Conservation (phyloP, 2,329 filamentous ascomycete genomes). For the Rhinocladiella mackenziei region DNA sequence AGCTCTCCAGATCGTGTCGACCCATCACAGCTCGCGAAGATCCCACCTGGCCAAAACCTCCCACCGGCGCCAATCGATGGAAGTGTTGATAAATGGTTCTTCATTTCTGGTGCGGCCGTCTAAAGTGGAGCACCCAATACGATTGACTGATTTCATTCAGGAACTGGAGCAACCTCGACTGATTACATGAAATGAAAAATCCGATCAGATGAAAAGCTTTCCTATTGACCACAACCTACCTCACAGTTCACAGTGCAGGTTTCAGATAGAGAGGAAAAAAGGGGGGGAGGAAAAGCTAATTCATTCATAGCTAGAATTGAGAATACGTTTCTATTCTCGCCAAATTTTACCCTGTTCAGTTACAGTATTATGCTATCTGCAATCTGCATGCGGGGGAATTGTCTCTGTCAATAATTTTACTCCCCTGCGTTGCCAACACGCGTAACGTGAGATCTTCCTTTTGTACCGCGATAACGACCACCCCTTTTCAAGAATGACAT, state of each 20-base stretch:
- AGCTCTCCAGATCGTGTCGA: conserved; percentile 70
- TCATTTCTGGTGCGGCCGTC: conserved; percentile 93
- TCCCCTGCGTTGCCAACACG: conserved; percentile 3
- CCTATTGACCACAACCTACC: too few relatives aligned
- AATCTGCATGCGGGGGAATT: too few relatives aligned
- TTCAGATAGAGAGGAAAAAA: conserved; percentile 13
- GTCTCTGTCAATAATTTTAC: conserved; percentile 3
- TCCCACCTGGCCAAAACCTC: conserved; percentile 76
- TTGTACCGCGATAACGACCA: not conserved
- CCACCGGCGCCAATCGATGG: conserved; percentile 83
- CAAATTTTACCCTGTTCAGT: too few relatives aligned
- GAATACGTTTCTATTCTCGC: not conserved
- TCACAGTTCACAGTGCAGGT: too few relatives aligned
- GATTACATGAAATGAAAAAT: conserved; percentile 25
- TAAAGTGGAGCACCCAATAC: conserved; percentile 42
- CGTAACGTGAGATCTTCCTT: conserved; percentile 6
- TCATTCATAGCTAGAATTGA: conserved; percentile 10
- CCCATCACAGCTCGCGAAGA: conserved; percentile 65
- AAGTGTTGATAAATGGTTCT: conserved; percentile 99
- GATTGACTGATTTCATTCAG: conserved; percentile 24
- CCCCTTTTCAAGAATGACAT: conserved; percentile 4
- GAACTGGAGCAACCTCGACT: conserved; percentile 25
- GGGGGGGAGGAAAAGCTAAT: too few relatives aligned
- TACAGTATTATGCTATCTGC: too few relatives aligned
- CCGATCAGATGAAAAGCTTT: not conserved